Conservation (phyloP, 2,329 filamentous ascomycete genomes). For the Onygenales sp. region DNA sequence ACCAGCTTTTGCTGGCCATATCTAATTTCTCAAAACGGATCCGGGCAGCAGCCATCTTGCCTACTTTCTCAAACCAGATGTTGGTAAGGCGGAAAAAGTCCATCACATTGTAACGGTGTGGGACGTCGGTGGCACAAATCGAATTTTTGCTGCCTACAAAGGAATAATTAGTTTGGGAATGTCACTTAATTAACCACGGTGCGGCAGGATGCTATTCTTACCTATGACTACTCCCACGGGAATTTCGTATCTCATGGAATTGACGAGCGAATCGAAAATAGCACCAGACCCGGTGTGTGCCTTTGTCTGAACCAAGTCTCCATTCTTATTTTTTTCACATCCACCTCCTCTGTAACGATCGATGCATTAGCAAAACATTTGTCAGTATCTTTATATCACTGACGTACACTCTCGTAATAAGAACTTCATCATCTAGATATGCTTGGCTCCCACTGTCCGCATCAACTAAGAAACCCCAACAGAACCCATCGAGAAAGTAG, state of each 20-base stretch:
- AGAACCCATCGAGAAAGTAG: constrained; percentile 43
- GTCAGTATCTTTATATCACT: neutral
- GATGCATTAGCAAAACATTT: constrained; percentile 10
- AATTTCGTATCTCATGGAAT: constrained; percentile 37
- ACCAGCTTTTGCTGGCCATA: constrained; percentile 47
- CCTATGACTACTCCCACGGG: constrained; percentile 49
- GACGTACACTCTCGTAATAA: constrained; percentile 54
- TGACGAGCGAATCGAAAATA: constrained; percentile 33
- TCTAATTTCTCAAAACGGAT: constrained; percentile 59
- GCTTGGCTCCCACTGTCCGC: constrained; percentile 45
- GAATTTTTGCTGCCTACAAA: constrained; percentile 42
- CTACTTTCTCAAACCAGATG: constrained; percentile 55
- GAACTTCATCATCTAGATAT: constrained; percentile 49
- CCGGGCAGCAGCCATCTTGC: constrained; percentile 38
- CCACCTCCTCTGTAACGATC: constrained; percentile 42
- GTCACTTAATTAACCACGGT: neutral
- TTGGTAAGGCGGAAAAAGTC: constrained; percentile 60
- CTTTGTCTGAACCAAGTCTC: constrained; percentile 36
- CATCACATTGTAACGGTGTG: constrained; percentile 55
- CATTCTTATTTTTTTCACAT: constrained; percentile 37
- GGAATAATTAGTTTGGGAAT: constrained; percentile 15
- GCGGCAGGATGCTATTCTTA: constrained; percentile 18
- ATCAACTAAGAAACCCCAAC: constrained; percentile 52
- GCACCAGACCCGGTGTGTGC: constrained; percentile 35
- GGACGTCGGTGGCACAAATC: constrained; percentile 40